Conservation (phyloP, 2,329 filamentous ascomycete genomes). For the Talaromyces rugulosus region DNA sequence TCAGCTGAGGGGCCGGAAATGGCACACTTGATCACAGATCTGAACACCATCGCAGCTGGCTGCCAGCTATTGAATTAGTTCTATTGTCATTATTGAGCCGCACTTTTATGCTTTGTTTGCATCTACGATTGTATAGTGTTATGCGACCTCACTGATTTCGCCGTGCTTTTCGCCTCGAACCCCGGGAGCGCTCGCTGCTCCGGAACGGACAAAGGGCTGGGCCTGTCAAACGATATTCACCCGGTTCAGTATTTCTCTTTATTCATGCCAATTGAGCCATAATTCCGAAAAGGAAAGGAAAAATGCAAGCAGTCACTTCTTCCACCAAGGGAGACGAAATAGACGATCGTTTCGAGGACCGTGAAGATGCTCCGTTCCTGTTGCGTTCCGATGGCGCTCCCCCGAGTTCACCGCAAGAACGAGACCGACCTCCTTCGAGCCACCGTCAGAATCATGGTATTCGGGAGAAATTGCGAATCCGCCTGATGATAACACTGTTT, state of each 20-base stretch:
- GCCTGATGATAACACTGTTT: conserved; percentile 40
- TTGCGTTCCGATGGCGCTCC: conserved; percentile 2
- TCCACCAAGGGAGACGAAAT: background rate
- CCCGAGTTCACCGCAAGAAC: conserved; percentile 16
- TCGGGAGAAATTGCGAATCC: conserved; percentile 26
- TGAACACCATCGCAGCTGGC: background rate
- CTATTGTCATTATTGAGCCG: background rate
- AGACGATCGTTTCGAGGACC: conserved; percentile 26
- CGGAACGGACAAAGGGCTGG: background rate
- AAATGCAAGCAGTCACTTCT: conserved; percentile 1
- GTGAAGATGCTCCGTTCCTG: conserved; percentile 27
- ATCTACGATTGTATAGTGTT: background rate
- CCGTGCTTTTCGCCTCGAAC: background rate
- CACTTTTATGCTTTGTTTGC: background rate
- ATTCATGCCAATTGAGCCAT: background rate
- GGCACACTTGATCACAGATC: background rate
- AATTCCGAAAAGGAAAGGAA: background rate
- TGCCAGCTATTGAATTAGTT: background rate
- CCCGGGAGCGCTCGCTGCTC: background rate
- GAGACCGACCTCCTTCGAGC: conserved; percentile 2
- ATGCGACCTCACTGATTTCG: background rate
- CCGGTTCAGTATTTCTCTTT: background rate
- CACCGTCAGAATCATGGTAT: background rate
- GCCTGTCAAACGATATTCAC: too few relatives aligned
- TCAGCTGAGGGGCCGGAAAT: background rate